These are phyloP conservation scores for Exophiala aquamarina DNA, from an alignment of 2,329 filamentous ascomycete species.

Conservation along the genomic window DNA sequence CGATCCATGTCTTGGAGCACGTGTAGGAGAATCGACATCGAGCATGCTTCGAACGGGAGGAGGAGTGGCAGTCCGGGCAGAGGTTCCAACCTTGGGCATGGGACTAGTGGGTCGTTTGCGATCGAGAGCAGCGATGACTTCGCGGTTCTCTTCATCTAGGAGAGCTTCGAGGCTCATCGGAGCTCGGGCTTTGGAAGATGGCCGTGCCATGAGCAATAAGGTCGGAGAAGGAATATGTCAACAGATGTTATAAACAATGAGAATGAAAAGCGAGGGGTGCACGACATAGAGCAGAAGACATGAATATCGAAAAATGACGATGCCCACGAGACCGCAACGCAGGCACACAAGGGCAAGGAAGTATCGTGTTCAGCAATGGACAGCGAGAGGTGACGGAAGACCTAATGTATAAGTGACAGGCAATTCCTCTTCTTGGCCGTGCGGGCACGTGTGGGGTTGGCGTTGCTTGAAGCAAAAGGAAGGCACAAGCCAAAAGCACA, in stretches of 20 bases:
- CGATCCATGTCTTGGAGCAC: constrained; percentile 35
- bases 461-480: too few species aligned
- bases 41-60: constrained; percentile 68
- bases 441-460: too few species aligned
- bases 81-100: constrained; percentile 36
- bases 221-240: neutral
- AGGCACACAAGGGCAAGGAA: too few species aligned
- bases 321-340: too few species aligned
- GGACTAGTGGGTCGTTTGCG: constrained; percentile 35
- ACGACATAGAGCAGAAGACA: too few species aligned
- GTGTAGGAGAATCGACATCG: constrained; percentile 51
- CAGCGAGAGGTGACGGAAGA: too few species aligned
- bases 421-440: too few species aligned
- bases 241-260: neutral
- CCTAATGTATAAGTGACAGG: too few species aligned
- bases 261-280: too few species aligned
- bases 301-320: too few species aligned
- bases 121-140: constrained; percentile 70
- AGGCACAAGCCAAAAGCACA: neutral
- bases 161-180: constrained; percentile 73
- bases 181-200: constrained; percentile 20
- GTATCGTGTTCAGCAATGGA: too few species aligned
- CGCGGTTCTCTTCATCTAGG: constrained; percentile 73
- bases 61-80: constrained; percentile 53
- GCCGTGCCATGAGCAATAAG: constrained; percentile 12